Evolutionary conservation across 305 asterid genomes (phyloP), one percentile per base, ranked within the genome.

Genomic region (Solanum aculeatissimum): DNA sequence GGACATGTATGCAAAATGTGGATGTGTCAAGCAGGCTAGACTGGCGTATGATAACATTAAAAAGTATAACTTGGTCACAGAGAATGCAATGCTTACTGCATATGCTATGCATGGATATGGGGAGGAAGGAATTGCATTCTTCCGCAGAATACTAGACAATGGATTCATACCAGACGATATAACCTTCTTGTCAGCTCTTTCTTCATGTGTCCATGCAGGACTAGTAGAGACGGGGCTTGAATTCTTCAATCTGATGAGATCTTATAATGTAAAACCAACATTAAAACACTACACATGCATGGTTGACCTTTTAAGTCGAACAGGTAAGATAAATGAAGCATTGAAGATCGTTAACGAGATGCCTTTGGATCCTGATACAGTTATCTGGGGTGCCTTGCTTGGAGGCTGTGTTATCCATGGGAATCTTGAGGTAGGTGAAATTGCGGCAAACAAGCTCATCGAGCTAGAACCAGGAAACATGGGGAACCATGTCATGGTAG

Each of bases 1-100:
- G 43, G 97, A 94, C 82, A 92, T 93, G 98, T 91, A 93, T 40
- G 94, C 93, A 15, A 93, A 94, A 86, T 93, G 97, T 66, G 98
- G 98, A 69, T 66, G 53, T 83, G 83, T 93, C 85, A 88, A 87
- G 70, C 84, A 89, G 70, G 93, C 95, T 4, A 83, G 82, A 86
- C 70, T 63, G 42, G 92, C 90, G 29, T 83, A 92, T 78, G 42
- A 66, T 32, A 54, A 85, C 88, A 86, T 88, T 7, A 54, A 42
- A 47, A 87, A 58, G 84, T 85, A 80, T 69, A 92, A 88, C 89
- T 85, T 92, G 88, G 92, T 92, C 23, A 91, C 89, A 54, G 91
- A 87, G 83, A 95, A 95, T 83, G 94, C 97, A 16, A 92, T 95
- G 95, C 91, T 95, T n/a, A 92, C 91, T 84, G 95, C 97, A 4